Evolutionary conservation across 257 asterid genomes (phyloP), one percentile per base, ranked within the genome.

Genomic region (Eustoma russellianum): DNA sequence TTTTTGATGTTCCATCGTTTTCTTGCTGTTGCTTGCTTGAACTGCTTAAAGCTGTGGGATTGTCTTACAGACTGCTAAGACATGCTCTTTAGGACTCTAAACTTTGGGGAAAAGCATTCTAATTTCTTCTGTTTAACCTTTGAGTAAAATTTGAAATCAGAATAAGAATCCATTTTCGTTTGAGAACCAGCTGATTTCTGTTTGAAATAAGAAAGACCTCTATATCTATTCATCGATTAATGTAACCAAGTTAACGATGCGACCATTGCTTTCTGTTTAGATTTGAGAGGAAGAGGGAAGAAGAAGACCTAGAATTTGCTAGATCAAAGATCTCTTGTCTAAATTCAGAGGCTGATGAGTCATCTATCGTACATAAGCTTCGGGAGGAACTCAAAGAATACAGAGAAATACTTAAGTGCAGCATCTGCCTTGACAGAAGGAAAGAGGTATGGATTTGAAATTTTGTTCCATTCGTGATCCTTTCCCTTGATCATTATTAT

Each of bases 331-430:
- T 74, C 56, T 61, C 77, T 60, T 80, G 63, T 17, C 67, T 88
- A 62, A 85, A 69, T 67, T 71, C 76, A 30, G 68, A 81, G 38
- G 66, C 68, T 16, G 98, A 87, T 38, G 83, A 85, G n/a, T 74
- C 82, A 38, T 80, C 99, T 45, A 60, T 73, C 18, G 62, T 77
- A 51, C 81, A 83, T 70, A 92, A 85, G 84, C 95, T 85, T 58
- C 75, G 69, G 61, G 83, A 77, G 68, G 96, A 85, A 76, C 86
- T 88, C 43, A 77, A 51, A 69, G 95, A 85, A 73, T 92, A 85
- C 80, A 78, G 70, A 62, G 97, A 85, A 59, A 92, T 92, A 74
- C 86, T 92, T 44, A 88, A 81, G 70, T 92, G 99, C 71, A 73
- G 81, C 56, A 80, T 92, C 60, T 92, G 97, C 82, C 85, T 70